Base-by-base conservation (phyloP, 129 eudicot genomes). In the Flaveria bidentis region DNA sequence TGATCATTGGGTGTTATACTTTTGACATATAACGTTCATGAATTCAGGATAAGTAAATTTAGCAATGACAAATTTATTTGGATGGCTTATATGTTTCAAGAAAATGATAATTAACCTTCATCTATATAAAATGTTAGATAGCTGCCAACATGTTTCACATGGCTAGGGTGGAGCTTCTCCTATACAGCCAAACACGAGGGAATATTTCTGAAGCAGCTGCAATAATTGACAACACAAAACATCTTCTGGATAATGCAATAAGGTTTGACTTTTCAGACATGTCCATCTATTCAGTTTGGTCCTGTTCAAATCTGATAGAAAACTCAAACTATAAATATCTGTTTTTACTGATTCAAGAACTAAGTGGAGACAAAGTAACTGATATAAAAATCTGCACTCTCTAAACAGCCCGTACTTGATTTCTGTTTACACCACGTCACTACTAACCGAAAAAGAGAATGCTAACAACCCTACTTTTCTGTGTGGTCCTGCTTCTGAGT, bases 61-160 rank as follows among this genome's bases (percentile, higher is more conserved):
- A 23, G 47, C 61, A 62, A 11, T 25, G 28, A 1, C 47, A 36
- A 2, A 30, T 53, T n/a, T 65, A 6, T 65, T 65, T 23, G 36
- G 6, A 2, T 22, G 15, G 49, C 12, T 55, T 69, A 45, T 76
- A 17, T 45, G 49, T 17, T 52, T 39, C 36, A 3, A 12, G 47
- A 55, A 22, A 42, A 72, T 63, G 26, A 75, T 25, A 8, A 63
- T 67, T 51, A 76, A 56, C 16, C 28, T 42, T 71, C 44, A 39
- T 76, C 7, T 23, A 41, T 11, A 22, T 4, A 55, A 36, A 25
- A 13, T 26, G 62, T 23, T 86, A 88, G 93, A 75, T 88, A 73
- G 96, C 96, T 41, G 89, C 91, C 72, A 90, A 90, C 83, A 82
- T 88, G 88, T 83, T 93, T 73, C 76, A 83, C 79, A 52, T 93